Percentiles rank a stretch among this genome's conserved stretches.
Evolutionary conservation across 1,284 basidiomycete genomes (phyloP).

Genomic region (Apiotrichum gamsii): DNA sequence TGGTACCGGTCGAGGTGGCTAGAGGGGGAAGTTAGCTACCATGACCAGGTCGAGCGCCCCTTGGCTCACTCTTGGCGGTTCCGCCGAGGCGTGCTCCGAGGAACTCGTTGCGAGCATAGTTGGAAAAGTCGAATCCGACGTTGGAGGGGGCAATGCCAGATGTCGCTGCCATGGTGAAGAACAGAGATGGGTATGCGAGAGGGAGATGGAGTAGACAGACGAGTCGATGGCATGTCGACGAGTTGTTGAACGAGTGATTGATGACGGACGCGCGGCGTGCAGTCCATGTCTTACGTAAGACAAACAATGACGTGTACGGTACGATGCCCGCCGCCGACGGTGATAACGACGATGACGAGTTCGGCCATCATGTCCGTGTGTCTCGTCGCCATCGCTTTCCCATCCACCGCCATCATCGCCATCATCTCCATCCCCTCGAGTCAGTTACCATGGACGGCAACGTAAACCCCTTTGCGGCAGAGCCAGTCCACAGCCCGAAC

Average conservation of each 20-base stretch:
- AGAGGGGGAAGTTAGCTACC: slow-evolving; percentile 41
- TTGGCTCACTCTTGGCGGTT: slow-evolving; percentile 48
- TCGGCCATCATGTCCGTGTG: background rate
- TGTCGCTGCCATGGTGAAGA: slow-evolving; percentile 27
- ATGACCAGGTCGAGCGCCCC: no score
- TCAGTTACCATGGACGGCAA: slow-evolving; percentile 17
- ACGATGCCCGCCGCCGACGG: no score
- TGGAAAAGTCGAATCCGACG: slow-evolving; percentile 66
- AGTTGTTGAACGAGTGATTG: no score
- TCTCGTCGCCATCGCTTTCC: background rate
- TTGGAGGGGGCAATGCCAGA: slow-evolving; percentile 21
- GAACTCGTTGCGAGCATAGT: slow-evolving; percentile 69
- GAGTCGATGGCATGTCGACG: background rate
- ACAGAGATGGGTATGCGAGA: no score
- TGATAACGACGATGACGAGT: background rate
- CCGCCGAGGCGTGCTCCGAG: slow-evolving; percentile 49
- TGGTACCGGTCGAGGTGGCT: slow-evolving; percentile 93
- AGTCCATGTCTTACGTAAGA: background rate
- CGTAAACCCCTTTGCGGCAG: slow-evolving; percentile 16
- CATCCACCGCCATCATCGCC: background rate
- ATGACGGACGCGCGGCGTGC: background rate
- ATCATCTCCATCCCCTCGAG: background rate
- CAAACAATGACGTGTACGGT: no score
- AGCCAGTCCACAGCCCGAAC: slow-evolving; percentile 7
- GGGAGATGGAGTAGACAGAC: background rate